Conservation (phyloP, 805 yeast species). For the Helenozyma baotianmanensis region DNA sequence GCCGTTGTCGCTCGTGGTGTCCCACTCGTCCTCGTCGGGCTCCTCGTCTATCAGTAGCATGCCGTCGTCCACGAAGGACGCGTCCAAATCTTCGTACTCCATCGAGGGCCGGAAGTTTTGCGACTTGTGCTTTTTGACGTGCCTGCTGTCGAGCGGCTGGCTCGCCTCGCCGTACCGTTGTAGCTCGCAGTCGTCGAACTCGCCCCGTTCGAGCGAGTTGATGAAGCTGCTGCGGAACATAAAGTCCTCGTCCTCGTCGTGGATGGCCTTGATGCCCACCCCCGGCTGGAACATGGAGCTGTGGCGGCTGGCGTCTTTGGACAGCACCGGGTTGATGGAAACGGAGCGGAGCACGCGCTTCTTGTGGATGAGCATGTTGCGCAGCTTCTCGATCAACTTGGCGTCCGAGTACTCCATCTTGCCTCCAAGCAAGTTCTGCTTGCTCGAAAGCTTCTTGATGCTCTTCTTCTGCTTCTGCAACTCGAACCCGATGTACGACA, state of each 20-base stretch:
- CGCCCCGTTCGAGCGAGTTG: conserved; percentile 5
- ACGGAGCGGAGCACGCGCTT: conserved; percentile 40
- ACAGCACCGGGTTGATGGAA: conserved; percentile 21
- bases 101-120: conserved; percentile 23
- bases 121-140: conserved; percentile 33
- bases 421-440: conserved; percentile 25
- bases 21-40: conserved; percentile 17
- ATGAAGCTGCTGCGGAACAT: conserved; percentile 15
- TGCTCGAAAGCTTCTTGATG: conserved; percentile 36
- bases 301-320: conserved; percentile 6
- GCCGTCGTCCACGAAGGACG: conserved; percentile 5
- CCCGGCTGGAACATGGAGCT: conserved; percentile 6
- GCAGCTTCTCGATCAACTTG: conserved; percentile 45
- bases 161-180: too few species aligned
- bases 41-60: conserved; percentile 9
- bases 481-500: conserved; percentile 54
- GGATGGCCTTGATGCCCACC: conserved; percentile 8
- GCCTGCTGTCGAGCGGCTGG: background rate
- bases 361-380: conserved; percentile 40
- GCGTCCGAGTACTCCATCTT: conserved; percentile 48
- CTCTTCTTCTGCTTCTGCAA: conserved; percentile 45
- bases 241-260: conserved; percentile 14
- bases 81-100: background rate
- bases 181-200: conserved; percentile 9
- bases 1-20: conserved; percentile 9